Percentiles rank a stretch among this genome's conserved stretches.
phyloP scores from a whole-genome alignment of 495 filamentous ascomycete genomes.

The Penicillium roqueforti region DNA sequence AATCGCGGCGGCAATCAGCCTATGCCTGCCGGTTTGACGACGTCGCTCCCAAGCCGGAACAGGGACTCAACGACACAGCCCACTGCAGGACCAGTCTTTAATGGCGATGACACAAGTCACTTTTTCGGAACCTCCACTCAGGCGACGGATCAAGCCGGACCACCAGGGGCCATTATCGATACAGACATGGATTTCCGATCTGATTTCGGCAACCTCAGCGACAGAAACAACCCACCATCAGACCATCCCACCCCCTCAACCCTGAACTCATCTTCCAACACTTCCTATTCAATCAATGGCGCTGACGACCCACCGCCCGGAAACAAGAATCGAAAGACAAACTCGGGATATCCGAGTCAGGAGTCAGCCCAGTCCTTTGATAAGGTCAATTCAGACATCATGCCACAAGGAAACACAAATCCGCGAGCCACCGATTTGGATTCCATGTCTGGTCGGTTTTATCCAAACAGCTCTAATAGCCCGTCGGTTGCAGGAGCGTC shows the following conservation, averaged over 20 bases:
- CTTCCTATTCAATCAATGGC: constrained; percentile 29
- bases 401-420: constrained; percentile 12
- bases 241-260: constrained; percentile 37
- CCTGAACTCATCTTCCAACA: constrained; percentile 35
- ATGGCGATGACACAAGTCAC: constrained; percentile 2
- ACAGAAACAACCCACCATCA: constrained; percentile 29
- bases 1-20: neutral
- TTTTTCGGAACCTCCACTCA: constrained; percentile 7
- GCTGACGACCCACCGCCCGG: constrained; percentile 21
- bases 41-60: constrained; percentile 30
- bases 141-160: constrained; percentile 2
- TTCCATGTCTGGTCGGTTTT: constrained; percentile 14
- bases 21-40: constrained; percentile 3
- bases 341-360: constrained; percentile 6
- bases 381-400: constrained; percentile 14
- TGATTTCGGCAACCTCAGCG: constrained; percentile 24
- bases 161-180: constrained; percentile 16
- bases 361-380: constrained; percentile 16
- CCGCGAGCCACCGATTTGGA: constrained; percentile 12
- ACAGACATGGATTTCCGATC: constrained; percentile 33
- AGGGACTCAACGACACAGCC: constrained; percentile 9
- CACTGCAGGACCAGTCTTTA: neutral
- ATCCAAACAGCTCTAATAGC: constrained; percentile 8
- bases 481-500: constrained; percentile 10
- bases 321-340: constrained; percentile 18